Evolutionary conservation across 2,329 filamentous ascomycete genomes (phyloP), one percentile per base, ranked within the genome.

Genomic region (Nemania sp.): DNA sequence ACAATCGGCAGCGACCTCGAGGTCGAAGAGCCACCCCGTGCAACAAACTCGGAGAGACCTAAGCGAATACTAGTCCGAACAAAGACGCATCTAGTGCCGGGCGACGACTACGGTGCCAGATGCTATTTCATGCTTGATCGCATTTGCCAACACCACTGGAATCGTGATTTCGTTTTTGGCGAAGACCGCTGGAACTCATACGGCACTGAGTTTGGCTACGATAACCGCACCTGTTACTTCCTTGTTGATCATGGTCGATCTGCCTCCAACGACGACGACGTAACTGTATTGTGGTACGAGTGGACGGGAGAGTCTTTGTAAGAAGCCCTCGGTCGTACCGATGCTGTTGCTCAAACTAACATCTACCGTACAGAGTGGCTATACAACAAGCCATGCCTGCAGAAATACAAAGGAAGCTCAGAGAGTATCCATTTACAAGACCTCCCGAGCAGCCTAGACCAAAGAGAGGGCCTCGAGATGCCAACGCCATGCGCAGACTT

Each of bases 141-240:
- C 43, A 63, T 71, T 24, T 69, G 71, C 62, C 69, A 70, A 62
- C 67, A 71, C 49, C 62, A 67, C 11, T 73, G 71, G 71, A 58
- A 70, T 58, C 69, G 69, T 27, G 65, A 73, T 62, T 71, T 70
- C 51, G 56, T 69, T 66, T 51, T 47, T 18, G 22, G 43, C 18
- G 59, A 62, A 13, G 67, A 71, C 45, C 69, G 71, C 41, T 73
- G 64, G 62, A 32, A 68, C 26, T 55, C 35, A 26, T 62, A 71
- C 27, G 49, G 65, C 5, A 59, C 68, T 32, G 32, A 56, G 24
- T 73, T 71, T 63, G 71, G 54, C 24, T 70, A 68, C 52, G 60
- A 63, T 20, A 59, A 63, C 54, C 65, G 63, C 10, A 49, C 24
- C 7, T 73, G 69, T 61, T 71, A 71, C 62, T 73, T 73, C 58